A percentile compares a stretch with the other conserved stretches of the same genome.
phyloP scores from a whole-genome alignment of 108 stramenopile species.

The Nitzschia sp. region DNA sequence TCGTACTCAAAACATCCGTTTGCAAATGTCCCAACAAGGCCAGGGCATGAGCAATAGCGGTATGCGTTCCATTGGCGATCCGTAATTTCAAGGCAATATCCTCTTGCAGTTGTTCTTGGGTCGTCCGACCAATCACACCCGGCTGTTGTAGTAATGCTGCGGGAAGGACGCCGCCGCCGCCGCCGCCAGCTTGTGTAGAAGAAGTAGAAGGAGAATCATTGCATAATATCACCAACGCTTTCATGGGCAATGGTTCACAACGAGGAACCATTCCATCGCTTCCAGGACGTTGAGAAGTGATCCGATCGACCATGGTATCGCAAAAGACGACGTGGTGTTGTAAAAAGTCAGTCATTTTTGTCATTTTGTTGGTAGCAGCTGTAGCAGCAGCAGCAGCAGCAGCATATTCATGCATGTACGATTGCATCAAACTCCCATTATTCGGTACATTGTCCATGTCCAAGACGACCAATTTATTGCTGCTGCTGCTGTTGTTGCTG shows the following conservation, averaged over 20 bases:
- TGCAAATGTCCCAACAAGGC: constrained; percentile 43
- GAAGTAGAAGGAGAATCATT: no score
- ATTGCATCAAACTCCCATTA: constrained; percentile 72
- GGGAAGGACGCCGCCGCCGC: constrained; percentile 20
- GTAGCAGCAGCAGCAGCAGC: constrained; percentile 3
- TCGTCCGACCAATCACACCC: constrained; percentile 44
- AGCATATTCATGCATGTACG: constrained; percentile 58
- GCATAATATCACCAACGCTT: constrained; percentile 88
- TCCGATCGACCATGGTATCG: constrained; percentile 92
- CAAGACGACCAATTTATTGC: constrained; percentile 61
- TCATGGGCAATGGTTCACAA: constrained; percentile 78
- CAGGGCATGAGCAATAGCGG: constrained; percentile 83
- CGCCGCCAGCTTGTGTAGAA: no score
- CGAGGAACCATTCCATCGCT: constrained; percentile 59
- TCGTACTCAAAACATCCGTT: constrained; percentile 45
- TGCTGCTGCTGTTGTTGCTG: no score
- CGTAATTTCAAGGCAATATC: constrained; percentile 88
- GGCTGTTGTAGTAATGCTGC: background rate
- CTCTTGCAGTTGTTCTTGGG: constrained; percentile 46
- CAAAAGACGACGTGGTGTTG: constrained; percentile 63
- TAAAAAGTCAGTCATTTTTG: constrained; percentile 40
- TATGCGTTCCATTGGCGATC: constrained; percentile 92
- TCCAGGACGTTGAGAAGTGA: constrained; percentile 68
- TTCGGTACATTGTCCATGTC: constrained; percentile 90
- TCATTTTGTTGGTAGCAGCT: no score